Conservation (phyloP, 768 basidiomycete genomes). For the Crepidotus variabilis region DNA sequence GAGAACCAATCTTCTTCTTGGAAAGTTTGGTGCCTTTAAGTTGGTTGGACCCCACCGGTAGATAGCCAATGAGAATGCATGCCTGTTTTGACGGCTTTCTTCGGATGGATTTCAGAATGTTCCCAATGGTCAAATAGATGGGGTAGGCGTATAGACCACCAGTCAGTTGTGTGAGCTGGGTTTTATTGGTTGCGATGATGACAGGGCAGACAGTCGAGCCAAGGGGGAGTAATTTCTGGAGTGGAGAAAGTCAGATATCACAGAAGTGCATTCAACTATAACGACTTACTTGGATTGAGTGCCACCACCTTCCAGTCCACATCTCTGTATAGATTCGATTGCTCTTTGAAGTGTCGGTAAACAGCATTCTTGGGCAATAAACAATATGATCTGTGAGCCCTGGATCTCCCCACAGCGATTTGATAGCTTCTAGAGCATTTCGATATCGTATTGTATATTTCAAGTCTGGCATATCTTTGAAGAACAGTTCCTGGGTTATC, state of each 20-base stretch:
- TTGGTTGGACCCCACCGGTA: conserved; percentile 33
- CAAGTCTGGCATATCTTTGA: conserved; percentile 18
- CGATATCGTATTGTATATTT: conserved; percentile 16
- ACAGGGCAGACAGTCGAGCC: conserved; percentile 28
- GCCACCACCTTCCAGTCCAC: conserved; percentile 35
- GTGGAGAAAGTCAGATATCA: neutral
- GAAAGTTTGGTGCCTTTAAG: conserved; percentile 8
- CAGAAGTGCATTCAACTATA: neutral
- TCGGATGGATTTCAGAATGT: conserved; percentile 28
- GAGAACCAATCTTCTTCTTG: neutral
- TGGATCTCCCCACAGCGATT: conserved; percentile 27
- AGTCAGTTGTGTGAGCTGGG: conserved; percentile 28
- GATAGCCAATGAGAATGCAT: conserved; percentile 34
- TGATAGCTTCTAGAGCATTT: conserved; percentile 26
- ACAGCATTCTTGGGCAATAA: conserved; percentile 23
- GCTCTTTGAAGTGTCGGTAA: conserved; percentile 7
- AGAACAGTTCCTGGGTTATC: conserved; percentile 15
- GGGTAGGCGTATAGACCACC: conserved; percentile 36
- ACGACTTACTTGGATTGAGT: conserved; percentile 27
- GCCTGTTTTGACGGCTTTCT: conserved; percentile 29
- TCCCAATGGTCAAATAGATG: conserved; percentile 39
- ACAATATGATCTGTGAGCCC: conserved; percentile 21
- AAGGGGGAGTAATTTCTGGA: conserved; percentile 13
- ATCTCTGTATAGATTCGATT: conserved; percentile 29
- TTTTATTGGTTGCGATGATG: conserved; percentile 35